Base-by-base conservation (phyloP, 306 rosid genomes). In the Quercus rubra region DNA sequence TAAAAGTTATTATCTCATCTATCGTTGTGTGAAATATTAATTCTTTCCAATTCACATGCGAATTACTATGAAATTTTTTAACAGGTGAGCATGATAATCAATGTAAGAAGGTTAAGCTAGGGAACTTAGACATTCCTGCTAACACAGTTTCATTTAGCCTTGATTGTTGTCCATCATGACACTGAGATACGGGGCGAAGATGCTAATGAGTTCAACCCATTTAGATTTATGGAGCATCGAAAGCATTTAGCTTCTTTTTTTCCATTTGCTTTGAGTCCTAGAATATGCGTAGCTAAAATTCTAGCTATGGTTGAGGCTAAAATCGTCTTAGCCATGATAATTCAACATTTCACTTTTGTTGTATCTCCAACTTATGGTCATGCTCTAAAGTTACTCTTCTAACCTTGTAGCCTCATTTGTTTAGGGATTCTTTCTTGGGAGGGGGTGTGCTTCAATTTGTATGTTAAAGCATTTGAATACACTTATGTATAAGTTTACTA, bases 131-230 rank as follows among this genome's bases (percentile, higher is more conserved):
- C 75, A 62, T 91, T 87, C 97, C 97, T 70, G 83, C 83, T 0
- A 75, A 84, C 61, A 28, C 88, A 91, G 55, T 83, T 93, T 17
- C 74, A 19, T 75, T 5, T 93, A 87, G 79, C 90, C 56, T 23
- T 91, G 77, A 76, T 77, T 19, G 90, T 79, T 52, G 84, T 86
- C 57, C 94, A 91, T 73, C 94, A 90, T 30, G 91, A 91, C 78
- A 71, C 1, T 31, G 84, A 80, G 64, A 70, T 91, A 5, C 87
- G 97, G 94, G 97, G 94, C 67, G 87, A 90, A 80, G 97, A 93
- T 82, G 85, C 88, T 20, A 61, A 84, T 7, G 17, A 83, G 27
- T 91, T 93, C 81, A 91, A 90, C 80, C 98, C 97, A 9, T 27
- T 10, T 51, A 86, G 92, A 76, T 93, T 91, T 64, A 49, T 69